Base-by-base conservation (phyloP, 768 basidiomycete species). In the Podaxis pistillaris region DNA sequence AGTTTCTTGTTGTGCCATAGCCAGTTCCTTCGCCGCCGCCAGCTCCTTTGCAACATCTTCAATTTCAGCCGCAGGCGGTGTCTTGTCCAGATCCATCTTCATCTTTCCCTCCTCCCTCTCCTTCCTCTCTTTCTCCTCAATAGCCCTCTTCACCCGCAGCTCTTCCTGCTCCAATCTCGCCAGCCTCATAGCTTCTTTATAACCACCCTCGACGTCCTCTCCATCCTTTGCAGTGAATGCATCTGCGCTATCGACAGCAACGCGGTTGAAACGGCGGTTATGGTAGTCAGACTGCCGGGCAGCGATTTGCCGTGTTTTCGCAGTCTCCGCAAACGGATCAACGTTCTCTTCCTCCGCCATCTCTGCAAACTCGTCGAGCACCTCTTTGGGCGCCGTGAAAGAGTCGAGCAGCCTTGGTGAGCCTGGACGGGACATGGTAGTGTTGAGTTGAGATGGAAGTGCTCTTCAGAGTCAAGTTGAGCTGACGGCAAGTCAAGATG, bases 121-220 rank as follows among this genome's bases (percentile, higher is more conserved):
- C 69, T 83, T 83, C 74, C 85, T 87, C 77, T 92, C 88, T 78
- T 93, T 91, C 73, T 96, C 94, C 73, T 95, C 91, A 64, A 95
- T 95, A 19, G 89, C 90, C 68, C 86, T 80, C 71, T 83, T 81
- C 38, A 98, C 94, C 64, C 92, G 79, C 67, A 78, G 80, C 76
- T 98, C 97, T 77, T 98, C 97, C 76, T 93, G 90, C 82, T 98
- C 95, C 74, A 99, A 77, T 72, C 88, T 86, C 64, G 90, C 82
- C 68, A 96, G 70, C 71, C 94, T 83, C 97, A 98, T 99, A 12
- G 94, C 92, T 72, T 98, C 96, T 72, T 93, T 96, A 74, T 98
- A 99, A 2, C 92, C 91, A 51, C 94, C 93, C 70, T 94, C 93
- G 1, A 83, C 82, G 30, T 86, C 85, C 66, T 80, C 79, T 0